A percentile compares a stretch with the other conserved stretches of the same genome.
phyloP scores from a whole-genome alignment of 2,329 filamentous ascomycete species.

The Paramyrothecium sp. region DNA sequence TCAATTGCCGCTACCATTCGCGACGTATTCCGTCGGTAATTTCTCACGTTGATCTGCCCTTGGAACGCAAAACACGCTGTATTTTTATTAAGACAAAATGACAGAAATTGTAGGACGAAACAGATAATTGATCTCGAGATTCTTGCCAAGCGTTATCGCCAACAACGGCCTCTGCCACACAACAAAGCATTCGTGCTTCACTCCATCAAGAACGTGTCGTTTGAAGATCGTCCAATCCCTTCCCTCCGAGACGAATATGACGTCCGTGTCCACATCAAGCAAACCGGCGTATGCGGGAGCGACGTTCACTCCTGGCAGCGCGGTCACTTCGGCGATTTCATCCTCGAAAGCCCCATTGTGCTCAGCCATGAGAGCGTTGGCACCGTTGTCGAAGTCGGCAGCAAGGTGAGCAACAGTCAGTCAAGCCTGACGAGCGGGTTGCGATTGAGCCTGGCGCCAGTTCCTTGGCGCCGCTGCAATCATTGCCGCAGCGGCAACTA shows the following conservation, averaged over 20 bases:
- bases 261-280: slow-evolving; percentile 41
- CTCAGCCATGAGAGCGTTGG: slow-evolving; percentile 47
- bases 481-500: slow-evolving; percentile 38
- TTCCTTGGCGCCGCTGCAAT: slow-evolving; percentile 42
- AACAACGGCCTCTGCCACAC: slow-evolving; percentile 11
- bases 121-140: too few relatives aligned
- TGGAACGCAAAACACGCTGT: too few relatives aligned
- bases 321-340: slow-evolving; percentile 45
- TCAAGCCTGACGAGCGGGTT: slow-evolving; percentile 42
- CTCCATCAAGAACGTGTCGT: slow-evolving; percentile 39
- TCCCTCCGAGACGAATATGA: slow-evolving; percentile 36
- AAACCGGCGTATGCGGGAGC: slow-evolving; percentile 47
- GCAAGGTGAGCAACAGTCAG: slow-evolving; percentile 36
- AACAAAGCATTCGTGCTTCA: slow-evolving; percentile 48
- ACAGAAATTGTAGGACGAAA: neutral
- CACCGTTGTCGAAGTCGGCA: slow-evolving; percentile 37
- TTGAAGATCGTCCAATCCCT: slow-evolving; percentile 42
- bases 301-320: slow-evolving; percentile 46
- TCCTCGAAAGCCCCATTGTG: slow-evolving; percentile 40
- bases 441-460: slow-evolving; percentile 48
- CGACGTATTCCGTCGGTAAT: too few relatives aligned
- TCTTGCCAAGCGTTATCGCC: too few relatives aligned
- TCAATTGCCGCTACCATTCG: too few relatives aligned
- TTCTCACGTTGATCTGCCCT: too few relatives aligned
- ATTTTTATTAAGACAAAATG: neutral